Evolutionary conservation across 2,329 filamentous ascomycete genomes (phyloP), one percentile per base, ranked within the genome.

Genomic region (Diaporthe vaccinii): DNA sequence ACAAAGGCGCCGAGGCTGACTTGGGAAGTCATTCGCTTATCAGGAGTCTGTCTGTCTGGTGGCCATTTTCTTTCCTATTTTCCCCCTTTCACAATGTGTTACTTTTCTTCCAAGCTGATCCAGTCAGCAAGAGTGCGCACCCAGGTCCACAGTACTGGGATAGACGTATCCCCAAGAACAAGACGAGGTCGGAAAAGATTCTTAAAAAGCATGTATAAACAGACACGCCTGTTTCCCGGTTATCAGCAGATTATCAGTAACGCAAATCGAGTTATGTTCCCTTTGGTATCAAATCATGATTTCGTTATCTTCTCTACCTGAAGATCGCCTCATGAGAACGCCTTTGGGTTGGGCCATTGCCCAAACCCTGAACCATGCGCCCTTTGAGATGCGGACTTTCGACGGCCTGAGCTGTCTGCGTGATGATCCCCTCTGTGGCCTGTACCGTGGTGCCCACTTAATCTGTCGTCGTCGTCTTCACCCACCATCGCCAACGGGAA

Each of bases 61-160:
- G 22, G 36, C 12, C 3, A 51, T 36, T 39, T 25, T 49, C 15
- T 10, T 25, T 51, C 8, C 14, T 51, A 53, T 15, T 6, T 6
- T 44, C 28, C 12, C n/a, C 20, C 22, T 10, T 25, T 22, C 10
- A 14, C 34, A 20, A 34, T 10, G 20, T 25, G 5, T 53, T 8
- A n/a, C 12, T 12, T 17, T 53, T 36, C 25, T 22, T 14, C 65
- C 2, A 39, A 53, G 12, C 22, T 68, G 65, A 14, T 53, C 46
- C 65, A 46, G 65, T 28, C 65, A 46, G 46, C 46, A 68, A 68
- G 44, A 46, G n/a, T 34, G 31, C 34, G 14, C 53, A 15, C 46
- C 65, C 65, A 68, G 65, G 65, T 28, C 36, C 46, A 68, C 65
- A 68, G 65, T 68, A 68, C 65, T 68, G 65, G 46, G 31, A 53